Percentiles rank a stretch among this genome's conserved stretches.
Evolutionary conservation across 352 stramenopile species (phyloP).

Genomic region (Phytophthora tentaculata): DNA sequence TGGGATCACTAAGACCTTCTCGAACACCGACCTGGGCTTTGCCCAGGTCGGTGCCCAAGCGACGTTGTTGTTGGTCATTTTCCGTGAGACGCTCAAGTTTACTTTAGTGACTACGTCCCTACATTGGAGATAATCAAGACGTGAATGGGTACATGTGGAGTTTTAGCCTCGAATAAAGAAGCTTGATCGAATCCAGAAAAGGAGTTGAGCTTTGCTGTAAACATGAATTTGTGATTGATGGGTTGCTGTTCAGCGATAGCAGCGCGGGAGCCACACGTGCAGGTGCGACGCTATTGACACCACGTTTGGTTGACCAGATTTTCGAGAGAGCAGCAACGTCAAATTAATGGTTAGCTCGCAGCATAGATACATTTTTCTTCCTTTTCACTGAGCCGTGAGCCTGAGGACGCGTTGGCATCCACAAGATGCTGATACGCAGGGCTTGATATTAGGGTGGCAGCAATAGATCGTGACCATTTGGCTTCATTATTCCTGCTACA

Average conservation of each 20-base stretch:
- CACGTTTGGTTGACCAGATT: conserved; percentile 20
- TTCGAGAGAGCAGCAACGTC: conserved; percentile 4
- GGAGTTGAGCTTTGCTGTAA: conserved; percentile 11
- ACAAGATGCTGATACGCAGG: not conserved
- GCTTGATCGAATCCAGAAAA: conserved; percentile 16
- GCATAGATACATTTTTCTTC: no score
- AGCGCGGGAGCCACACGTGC: conserved; percentile 16
- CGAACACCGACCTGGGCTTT: conserved; percentile 2
- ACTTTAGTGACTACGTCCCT: conserved; percentile 2
- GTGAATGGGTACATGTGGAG: not conserved
- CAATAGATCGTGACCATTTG: not conserved
- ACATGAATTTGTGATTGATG: conserved; percentile 19
- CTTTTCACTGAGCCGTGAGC: no score
- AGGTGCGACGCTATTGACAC: conserved; percentile 27
- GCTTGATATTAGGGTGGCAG: conserved; percentile 13
- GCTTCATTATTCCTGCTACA: no score
- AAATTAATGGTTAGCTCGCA: not conserved
- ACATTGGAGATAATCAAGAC: conserved; percentile 25
- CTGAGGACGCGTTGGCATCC: not conserved
- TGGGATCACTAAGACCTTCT: not conserved
- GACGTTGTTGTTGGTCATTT: no score
- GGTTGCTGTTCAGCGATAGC: conserved; percentile 14
- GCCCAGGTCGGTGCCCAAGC: conserved; percentile 2
- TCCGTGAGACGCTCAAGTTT: conserved; percentile 13
- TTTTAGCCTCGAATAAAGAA: no score